Conservation (phyloP, 306 rosid species). For the Corylus avellana region DNA sequence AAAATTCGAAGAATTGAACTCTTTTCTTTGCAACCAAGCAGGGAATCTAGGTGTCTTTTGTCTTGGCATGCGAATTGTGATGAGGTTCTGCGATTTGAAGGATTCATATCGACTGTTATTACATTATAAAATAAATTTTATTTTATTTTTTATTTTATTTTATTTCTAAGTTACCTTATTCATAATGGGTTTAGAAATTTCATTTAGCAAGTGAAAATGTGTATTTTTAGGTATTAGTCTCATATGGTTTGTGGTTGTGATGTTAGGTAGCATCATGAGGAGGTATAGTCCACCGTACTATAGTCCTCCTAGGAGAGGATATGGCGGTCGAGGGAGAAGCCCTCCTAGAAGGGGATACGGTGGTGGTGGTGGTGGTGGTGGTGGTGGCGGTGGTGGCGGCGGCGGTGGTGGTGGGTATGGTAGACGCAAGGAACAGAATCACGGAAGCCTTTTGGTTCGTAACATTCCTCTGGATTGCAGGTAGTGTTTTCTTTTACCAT, state of each 20-base stretch:
- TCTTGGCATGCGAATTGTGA: background rate
- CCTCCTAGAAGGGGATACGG: conserved; percentile 53
- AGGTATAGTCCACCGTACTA: conserved; percentile 92
- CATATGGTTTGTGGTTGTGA: background rate
- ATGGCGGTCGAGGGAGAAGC: conserved; percentile 70
- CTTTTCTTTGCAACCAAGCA: background rate
- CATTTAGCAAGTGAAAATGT: background rate
- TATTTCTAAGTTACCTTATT: background rate
- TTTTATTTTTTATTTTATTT: background rate
- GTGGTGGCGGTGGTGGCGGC: conserved; percentile 31
- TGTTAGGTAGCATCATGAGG: conserved; percentile 49
- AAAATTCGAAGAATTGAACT: background rate
- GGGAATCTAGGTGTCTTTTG: background rate
- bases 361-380: conserved; percentile 21
- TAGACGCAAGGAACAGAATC: conserved; percentile 69
- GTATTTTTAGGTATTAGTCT: background rate
- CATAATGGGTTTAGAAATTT: background rate
- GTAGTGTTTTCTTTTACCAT: conserved; percentile 16
- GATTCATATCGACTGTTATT: background rate
- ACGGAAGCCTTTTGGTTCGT: conserved; percentile 93
- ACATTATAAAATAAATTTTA: background rate
- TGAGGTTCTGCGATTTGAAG: background rate
- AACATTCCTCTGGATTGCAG: conserved; percentile 92
- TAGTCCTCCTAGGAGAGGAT: conserved; percentile 91
- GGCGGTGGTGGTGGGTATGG: conserved; percentile 43